These are phyloP conservation scores for Verticillium klebahnii DNA, from an alignment of 2,329 filamentous ascomycete genomes.

Conservation along the genomic window DNA sequence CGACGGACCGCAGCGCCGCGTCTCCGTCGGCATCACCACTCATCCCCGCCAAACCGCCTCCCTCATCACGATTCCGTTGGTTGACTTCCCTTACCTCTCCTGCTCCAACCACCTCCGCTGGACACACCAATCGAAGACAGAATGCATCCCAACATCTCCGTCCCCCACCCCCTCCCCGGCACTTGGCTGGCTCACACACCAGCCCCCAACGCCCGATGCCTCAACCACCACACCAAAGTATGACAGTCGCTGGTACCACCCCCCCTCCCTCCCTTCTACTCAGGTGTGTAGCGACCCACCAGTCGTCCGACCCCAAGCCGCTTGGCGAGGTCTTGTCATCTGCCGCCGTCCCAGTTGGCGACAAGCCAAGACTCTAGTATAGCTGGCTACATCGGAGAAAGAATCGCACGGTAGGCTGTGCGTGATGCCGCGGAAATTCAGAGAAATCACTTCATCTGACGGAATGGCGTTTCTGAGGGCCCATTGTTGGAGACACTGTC, in stretches of 20 bases:
- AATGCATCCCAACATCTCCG: too few relatives aligned
- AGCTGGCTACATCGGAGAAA: neutral
- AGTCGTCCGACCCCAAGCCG: neutral
- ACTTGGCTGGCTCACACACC: neutral
- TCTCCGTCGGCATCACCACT: too few relatives aligned
- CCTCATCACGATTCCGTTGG: too few relatives aligned
- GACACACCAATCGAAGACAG: too few relatives aligned
- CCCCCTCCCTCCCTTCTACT: neutral
- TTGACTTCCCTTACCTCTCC: too few relatives aligned
- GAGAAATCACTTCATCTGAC: neutral
- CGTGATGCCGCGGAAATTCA: neutral
- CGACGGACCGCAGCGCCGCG: too few relatives aligned
- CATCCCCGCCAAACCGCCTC: too few relatives aligned
- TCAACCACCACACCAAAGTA: neutral
- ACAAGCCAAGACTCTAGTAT: neutral
- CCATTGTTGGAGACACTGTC: too few relatives aligned
- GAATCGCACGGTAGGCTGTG: neutral
- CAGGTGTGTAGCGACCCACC: neutral
- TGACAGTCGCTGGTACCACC: neutral
- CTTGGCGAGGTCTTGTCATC: neutral
- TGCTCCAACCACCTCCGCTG: too few relatives aligned
- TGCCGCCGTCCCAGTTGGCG: neutral
- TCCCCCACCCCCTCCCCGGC: too few relatives aligned
- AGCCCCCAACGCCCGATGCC: too few relatives aligned
- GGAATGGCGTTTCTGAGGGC: too few relatives aligned